Evolutionary conservation across 306 rosid genomes (phyloP).

Genomic region (Myrica gale): DNA sequence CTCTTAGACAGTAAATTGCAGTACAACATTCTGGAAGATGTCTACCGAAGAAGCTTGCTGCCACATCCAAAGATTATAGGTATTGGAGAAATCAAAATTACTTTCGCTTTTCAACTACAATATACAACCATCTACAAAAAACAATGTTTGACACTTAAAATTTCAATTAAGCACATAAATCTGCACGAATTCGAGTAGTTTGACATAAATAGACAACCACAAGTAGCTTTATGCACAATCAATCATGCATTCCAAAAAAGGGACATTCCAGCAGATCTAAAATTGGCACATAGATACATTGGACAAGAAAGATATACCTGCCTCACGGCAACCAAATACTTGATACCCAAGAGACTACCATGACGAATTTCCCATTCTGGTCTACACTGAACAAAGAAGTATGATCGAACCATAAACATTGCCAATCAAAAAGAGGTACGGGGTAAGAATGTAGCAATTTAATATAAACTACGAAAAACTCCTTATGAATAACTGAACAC

Average conservation of each 20-base stretch:
- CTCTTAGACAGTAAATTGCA: neutral
- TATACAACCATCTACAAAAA: neutral
- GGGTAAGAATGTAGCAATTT: conserved; percentile 11
- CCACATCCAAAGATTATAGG: neutral
- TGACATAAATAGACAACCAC: neutral
- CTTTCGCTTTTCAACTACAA: neutral
- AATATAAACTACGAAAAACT: conserved; percentile 18
- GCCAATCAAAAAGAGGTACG: conserved; percentile 22
- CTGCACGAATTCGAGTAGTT: neutral
- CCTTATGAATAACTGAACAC: conserved; percentile 6
- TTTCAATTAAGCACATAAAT: neutral
- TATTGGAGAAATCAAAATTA: neutral
- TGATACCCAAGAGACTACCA: conserved; percentile 93
- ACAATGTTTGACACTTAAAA: neutral
- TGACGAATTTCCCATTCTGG: conserved; percentile 99
- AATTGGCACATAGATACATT: neutral
- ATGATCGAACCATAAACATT: conserved; percentile 44
- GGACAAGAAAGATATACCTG: conserved; percentile 54
- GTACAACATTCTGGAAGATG: neutral
- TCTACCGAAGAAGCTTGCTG: neutral
- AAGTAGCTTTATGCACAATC: too few species aligned
- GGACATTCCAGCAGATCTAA: too few species aligned
- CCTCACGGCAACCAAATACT: conserved; percentile 90
- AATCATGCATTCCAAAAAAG: too few species aligned
- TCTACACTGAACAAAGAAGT: conserved; percentile 80